These are phyloP conservation scores for Soucietia sequanensis DNA, from an alignment of 805 yeast species.

Conservation along the genomic window DNA sequence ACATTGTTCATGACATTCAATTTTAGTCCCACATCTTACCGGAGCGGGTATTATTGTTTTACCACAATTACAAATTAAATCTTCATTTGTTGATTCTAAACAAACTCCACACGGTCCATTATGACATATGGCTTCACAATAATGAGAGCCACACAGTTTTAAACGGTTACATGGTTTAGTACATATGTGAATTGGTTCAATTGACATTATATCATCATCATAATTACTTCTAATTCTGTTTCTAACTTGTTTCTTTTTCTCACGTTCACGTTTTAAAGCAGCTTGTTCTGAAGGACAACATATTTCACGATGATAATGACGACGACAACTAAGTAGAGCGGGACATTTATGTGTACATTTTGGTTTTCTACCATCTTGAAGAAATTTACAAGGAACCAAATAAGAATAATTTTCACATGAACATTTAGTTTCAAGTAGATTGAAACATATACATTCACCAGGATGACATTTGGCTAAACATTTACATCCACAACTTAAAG, in stretches of 20 bases:
- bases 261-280: constrained; percentile 58
- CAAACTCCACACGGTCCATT: constrained; percentile 80
- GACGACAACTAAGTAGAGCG: constrained; percentile 72
- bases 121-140: constrained; percentile 72
- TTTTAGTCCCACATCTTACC: constrained; percentile 73
- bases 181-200: constrained; percentile 77
- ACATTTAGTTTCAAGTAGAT: constrained; percentile 53
- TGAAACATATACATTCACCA: constrained; percentile 71
- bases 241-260: constrained; percentile 49
- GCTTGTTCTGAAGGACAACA: constrained; percentile 71
- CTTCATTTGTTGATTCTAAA: constrained; percentile 76
- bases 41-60: constrained; percentile 77
- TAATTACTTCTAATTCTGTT: constrained; percentile 38
- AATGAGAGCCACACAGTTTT: constrained; percentile 61
- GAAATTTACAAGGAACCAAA: constrained; percentile 61
- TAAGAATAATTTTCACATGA: constrained; percentile 58
- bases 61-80: constrained; percentile 79
- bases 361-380: constrained; percentile 52
- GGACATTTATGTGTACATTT: constrained; percentile 70
- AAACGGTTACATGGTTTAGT: constrained; percentile 60
- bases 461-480: constrained; percentile 74
- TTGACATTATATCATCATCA: constrained; percentile 52
- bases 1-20: constrained; percentile 68
- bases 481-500: constrained; percentile 66
- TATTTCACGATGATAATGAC: constrained; percentile 66